Evolutionary conservation across 2,329 filamentous ascomycete species (phyloP), one percentile per base, ranked within the genome.

Genomic region (Pyricularia grisea): DNA sequence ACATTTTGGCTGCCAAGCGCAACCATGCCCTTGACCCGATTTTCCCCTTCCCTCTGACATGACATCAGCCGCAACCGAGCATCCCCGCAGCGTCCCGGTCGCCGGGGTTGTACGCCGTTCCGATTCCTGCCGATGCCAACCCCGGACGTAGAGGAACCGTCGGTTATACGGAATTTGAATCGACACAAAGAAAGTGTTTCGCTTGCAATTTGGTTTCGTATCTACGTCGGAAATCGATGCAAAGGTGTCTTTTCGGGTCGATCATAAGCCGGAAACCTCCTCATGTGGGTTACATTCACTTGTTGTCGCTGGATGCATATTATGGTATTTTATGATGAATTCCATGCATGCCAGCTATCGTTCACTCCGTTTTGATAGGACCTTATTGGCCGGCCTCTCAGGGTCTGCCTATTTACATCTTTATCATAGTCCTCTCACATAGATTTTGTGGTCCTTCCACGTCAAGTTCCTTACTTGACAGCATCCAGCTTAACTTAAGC

Each of bases 401-500:
- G 14, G n/a, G 23, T 28, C 11, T 61, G 17, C 6, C 23, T 61
- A 61, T 61, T 61, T 61, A 61, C 58, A 61, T 61, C 23, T 12
- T 61, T 17, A 10, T 61, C 58, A 28, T 61, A 2, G 12, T 14
- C 23, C 12, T 27, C 58, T 23, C 58, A 28, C 4, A 25, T 7
- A 7, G n/a, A 12, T 14, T 61, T 14, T 61, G 58, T 14, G 9
- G 58, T 25, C 58, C n/a, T 12, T 17, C 23, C 23, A 61, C n/a
- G 3, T 17, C 58, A 28, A 61, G n/a, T 17, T 3, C 5, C 27
- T 28, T 61, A 27, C 58, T 61, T 28, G 23, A 25, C 14, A 17
- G 58, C 23, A 61, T 27, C n/a, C 55, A 11, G 4, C 23, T 9
- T 14, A 61, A 61, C 67, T 72, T 74, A 75, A 73, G 72, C 71